Base-by-base conservation (phyloP, 805 yeast genomes). In the Barnettozyma pratensis region DNA sequence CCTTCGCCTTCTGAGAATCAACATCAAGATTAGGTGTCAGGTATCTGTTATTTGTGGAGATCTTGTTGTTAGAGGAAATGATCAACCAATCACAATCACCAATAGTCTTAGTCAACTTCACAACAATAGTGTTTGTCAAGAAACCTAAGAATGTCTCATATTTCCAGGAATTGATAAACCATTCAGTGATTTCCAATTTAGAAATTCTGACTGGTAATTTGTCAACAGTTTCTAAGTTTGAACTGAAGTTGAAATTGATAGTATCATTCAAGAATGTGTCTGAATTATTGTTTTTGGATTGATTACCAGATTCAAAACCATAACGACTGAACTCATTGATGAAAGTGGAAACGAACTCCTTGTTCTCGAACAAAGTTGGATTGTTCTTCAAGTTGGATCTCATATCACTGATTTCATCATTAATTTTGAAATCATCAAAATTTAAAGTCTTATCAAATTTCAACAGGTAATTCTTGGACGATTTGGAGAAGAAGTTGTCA, bases 51-150 rank as follows among this genome's bases (percentile, higher is more conserved):
- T 49, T 60, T 1, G 55, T 37, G 7, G 65, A 62, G 11, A 63
- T 64, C 32, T 61, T 58, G 37, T 58, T 63, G 48, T 68, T 68
- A 36, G 66, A 59, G 1, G 69, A 59, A 30, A 69, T 57, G 32
- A 69, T 63, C 41, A 69, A 55, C 71, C 72, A 67, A 45, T 67
- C 66, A 56, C 72, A 66, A 41, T 69, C 71, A 41, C 72, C 74
- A 43, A 69, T 63, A 34, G 65, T 61, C 47, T 63, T 61, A 4
- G 69, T 66, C 31, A 69, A 51, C 51, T 68, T 67, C 46, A 69
- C 51, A 12, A 69, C 62, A 44, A 68, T 60, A 4, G 71, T 67
- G 46, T 64, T 65, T 25, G 63, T 64, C 41, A 68, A 56, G 30
- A 59, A 62, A 6, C 68, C 68, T 49, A 66, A 57, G 45, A 66